Base-by-base conservation (phyloP, 768 basidiomycete genomes). In the Suillus luteus region DNA sequence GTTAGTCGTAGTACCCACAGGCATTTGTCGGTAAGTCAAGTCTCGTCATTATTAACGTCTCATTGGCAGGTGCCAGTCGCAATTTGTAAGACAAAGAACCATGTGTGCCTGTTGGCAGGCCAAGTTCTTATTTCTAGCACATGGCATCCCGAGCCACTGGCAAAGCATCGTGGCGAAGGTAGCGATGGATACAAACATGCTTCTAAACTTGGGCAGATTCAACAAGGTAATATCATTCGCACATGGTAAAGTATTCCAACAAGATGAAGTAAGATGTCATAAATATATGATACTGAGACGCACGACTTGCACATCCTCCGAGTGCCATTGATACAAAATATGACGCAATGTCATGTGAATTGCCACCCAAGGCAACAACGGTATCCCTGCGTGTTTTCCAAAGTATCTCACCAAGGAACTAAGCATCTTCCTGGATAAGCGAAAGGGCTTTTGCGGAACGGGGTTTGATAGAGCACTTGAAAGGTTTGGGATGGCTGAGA, bases 391-490 rank as follows among this genome's bases (percentile, higher is more conserved):
- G 31, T 33, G 17, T 31, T 14, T 27, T 27, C 4, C 8, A 17
- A 5, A 5, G 11, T 0, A 27, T 17, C 22, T 38, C 14, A 11
- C 46, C 0, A 19, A 44, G 43, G 57, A 57, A 63, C 11, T 58
- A 37, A 27, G 76, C 75, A 63, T 82, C 82, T 33, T 77, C 72
- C 49, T 81, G 79, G 48, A 85, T 82, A 19, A 85, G 70, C 14
- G 80, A 75, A 27, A 82, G 69, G 3, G 83, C 80, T 66, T 79
- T 80, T 62, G 81, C 78, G 8, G 83, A 85, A 40, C 85, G 80
- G 40, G 85, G 85, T 65, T 74, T 80, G 63, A 86, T 80, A 27
- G 76, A 72, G 70, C 85, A 86, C 66, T 81, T 80, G 75, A 84
- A 86, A 0, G 38, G 55, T 2, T 57, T 57, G 15, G 38, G 55